Percentiles rank a stretch among this genome's conserved stretches.
Conservation (phyloP, 495 filamentous ascomycete genomes). For the Xylaria longipes region DNA sequence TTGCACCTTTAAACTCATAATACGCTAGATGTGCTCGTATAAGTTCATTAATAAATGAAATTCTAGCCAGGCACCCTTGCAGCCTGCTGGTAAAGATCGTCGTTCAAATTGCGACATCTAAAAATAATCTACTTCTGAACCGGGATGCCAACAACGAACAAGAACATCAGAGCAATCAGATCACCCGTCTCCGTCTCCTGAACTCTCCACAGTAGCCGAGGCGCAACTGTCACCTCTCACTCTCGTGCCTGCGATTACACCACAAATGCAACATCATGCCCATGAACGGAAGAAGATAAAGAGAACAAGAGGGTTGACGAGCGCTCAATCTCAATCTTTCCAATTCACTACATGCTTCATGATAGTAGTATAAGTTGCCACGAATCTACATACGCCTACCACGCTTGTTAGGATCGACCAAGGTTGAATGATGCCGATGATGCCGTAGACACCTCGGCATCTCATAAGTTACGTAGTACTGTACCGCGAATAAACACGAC, state of each 20-base stretch:
- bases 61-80: neutral
- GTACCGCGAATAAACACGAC: neutral
- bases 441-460: neutral
- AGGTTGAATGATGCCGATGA: neutral
- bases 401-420: neutral
- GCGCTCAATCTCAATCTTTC: too few relatives aligned
- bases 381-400: neutral
- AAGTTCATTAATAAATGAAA: neutral
- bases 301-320: neutral
- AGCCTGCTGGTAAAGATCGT: neutral
- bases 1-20: neutral
- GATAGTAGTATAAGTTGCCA: neutral
- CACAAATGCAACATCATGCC: neutral
- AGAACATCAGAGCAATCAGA: too few relatives aligned
- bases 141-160: neutral
- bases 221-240: neutral
- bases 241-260: neutral
- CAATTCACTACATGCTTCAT: neutral
- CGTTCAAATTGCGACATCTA: slow-evolving; percentile 2
- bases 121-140: slow-evolving; percentile 2
- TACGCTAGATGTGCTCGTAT: neutral
- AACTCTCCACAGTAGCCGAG: slow-evolving; percentile 2
- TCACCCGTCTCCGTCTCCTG: neutral
- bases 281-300: too few relatives aligned
- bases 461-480: neutral